These are phyloP conservation scores for Dalbergia cochinchinensis DNA, from an alignment of 306 rosid genomes.

Conservation along the genomic window DNA sequence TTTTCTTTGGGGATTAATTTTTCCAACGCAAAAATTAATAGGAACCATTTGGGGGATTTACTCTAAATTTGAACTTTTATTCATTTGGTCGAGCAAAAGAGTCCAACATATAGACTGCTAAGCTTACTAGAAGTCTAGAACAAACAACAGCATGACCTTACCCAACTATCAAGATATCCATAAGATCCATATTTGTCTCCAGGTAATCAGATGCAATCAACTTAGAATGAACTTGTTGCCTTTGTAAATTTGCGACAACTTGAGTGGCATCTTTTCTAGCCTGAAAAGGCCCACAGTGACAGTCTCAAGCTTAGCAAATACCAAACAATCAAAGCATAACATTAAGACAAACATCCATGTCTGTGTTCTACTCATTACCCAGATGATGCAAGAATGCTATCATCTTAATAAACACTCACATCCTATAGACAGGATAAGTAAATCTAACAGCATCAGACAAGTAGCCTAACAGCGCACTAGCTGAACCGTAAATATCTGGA, in stretches of 20 bases:
- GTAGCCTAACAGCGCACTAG: conserved; percentile 6
- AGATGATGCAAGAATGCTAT: conserved; percentile 31
- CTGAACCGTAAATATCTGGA: conserved; percentile 15
- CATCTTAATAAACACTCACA: conserved; percentile 15
- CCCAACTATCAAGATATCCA: conserved; percentile 89
- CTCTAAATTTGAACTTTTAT: not conserved
- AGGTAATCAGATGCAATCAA: conserved; percentile 97
- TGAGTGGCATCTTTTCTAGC: conserved; percentile 97
- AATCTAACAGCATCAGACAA: conserved; percentile 5
- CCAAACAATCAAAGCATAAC: conserved; percentile 19
- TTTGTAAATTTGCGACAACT: conserved; percentile 96
- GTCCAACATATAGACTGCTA: conserved; percentile 28
- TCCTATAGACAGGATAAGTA: not conserved
- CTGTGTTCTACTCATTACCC: conserved; percentile 22
- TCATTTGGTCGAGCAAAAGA: conserved; percentile 38
- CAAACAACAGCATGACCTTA: conserved; percentile 52
- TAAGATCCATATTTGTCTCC: conserved; percentile 83
- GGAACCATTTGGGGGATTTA: too few species aligned
- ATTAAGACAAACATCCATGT: conserved; percentile 29
- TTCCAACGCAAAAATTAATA: too few species aligned
- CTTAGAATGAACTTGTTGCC: conserved; percentile 92
- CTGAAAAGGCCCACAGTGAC: conserved; percentile 55
- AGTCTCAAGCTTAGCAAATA: conserved; percentile 42
- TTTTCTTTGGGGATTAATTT: too few species aligned
- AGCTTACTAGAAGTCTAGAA: conserved; percentile 37